Percentiles rank a stretch among this genome's conserved stretches.
Conservation (phyloP, 345 rosid species). For the Barbarea vulgaris region DNA sequence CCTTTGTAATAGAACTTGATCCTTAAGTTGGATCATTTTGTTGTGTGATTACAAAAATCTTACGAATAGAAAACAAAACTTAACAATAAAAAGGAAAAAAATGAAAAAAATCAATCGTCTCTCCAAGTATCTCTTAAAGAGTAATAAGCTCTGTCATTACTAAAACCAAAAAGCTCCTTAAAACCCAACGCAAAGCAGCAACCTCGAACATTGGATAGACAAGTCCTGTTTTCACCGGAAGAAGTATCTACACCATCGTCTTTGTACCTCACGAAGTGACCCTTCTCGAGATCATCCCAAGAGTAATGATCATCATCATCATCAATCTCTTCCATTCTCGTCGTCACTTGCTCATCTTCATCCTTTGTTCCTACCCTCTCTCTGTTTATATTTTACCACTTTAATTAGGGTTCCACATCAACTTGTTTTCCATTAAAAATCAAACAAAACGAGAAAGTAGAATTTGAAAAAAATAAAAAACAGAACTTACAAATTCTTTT, state of each 20-base stretch:
- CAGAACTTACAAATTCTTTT: constrained; percentile 48
- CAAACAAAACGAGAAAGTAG: background rate
- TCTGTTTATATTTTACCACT: constrained; percentile 8
- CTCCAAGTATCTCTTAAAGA: constrained; percentile 41
- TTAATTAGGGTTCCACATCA: background rate
- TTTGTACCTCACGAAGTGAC: constrained; percentile 25
- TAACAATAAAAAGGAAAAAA: background rate
- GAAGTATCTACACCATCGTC: constrained; percentile 23
- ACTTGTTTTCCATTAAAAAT: background rate
- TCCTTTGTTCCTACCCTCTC: constrained; percentile 31
- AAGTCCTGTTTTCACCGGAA: constrained; percentile 21
- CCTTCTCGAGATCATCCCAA: constrained; percentile 42
- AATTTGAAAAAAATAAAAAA: background rate
- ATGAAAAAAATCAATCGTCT: constrained; percentile 17
- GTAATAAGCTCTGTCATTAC: constrained; percentile 29
- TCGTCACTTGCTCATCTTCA: constrained; percentile 19
- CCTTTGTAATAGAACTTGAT: constrained; percentile 32
- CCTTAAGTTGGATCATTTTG: constrained; percentile 25
- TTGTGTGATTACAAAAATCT: constrained; percentile 35
- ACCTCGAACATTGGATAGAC: constrained; percentile 16
- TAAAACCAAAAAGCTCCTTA: constrained; percentile 23
- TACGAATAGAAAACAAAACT: background rate
- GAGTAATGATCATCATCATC: constrained; percentile 1
- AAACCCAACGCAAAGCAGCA: constrained; percentile 36
- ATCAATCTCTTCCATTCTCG: constrained; percentile 19